Base-by-base conservation (phyloP, 2,329 filamentous ascomycete species). In the Aspergillus melleus region DNA sequence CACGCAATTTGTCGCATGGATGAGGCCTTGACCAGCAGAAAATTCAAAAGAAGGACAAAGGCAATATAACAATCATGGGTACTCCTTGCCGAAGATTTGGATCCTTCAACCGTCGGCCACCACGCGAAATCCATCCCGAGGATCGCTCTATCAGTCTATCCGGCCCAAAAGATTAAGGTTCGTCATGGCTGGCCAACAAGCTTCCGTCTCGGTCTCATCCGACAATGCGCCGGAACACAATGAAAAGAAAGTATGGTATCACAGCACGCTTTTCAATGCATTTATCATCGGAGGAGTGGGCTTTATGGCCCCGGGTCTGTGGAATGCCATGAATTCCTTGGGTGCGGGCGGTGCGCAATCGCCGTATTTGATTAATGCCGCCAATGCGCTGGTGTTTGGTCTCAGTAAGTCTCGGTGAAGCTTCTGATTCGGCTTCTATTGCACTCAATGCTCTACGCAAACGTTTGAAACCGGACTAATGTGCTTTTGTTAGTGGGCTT, bases 321-420 rank as follows among this genome's bases (percentile, higher is more conserved):
- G 83, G 83, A 84, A 83, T 66, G 83, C 83, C 1, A 83, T 85
- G 80, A 84, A 82, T 61, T 74, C 77, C 1, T 71, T 83, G 5
- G 83, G 83, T 16, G 83, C 82, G 1, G 83, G 83, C 44, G 83
- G 83, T 26, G 80, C 80, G 1, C 79, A 84, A 59, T 76, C 79
- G 51, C 82, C 82, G 0, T 84, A 78, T 54, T 76, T 85, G 2
- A 79, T 83, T 52, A 83, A 83, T 57, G 80, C 80, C 0, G 81
- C 80, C n/a, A 84, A 84, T 60, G 78, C 81, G 0, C 71, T 84
- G 3, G 77, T 82, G 3, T 84, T 83, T 52, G 79, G 62, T 9
- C 59, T 71, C 4, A 72, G 67, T 69, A 66, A 39, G 64, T 61
- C 4, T 36, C 12, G 2, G 26, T 9, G 39, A 0, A 14, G 39